Evolutionary conservation across 306 rosid genomes (phyloP), one percentile per base, ranked within the genome.

Genomic region (Ziziphus jujuba): DNA sequence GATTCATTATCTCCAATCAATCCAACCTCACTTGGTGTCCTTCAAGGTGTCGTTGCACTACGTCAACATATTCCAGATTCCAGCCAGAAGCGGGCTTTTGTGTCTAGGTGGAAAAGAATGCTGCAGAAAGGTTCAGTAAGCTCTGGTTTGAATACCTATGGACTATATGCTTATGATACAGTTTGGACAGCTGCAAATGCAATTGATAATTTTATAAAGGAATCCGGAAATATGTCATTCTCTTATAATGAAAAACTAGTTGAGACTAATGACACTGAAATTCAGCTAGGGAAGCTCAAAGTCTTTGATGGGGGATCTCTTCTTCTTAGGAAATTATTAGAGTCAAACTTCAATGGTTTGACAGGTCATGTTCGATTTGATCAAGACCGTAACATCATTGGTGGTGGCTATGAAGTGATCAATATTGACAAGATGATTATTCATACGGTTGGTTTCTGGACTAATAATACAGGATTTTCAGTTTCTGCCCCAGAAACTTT

Each of bases 11-110:
- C 79, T 25, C 72, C 83, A 2, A 50, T 24, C 65, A 80, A 71
- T 65, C 80, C 31, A 70, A 56, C 91, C 11, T 64, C 87, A 60
- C 72, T 87, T 24, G 49, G 47, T 61, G 50, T 75, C 55, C 80
- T 93, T 28, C 84, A 88, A 78, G 99, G 99, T 19, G 89, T 93
- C 35, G 99, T 93, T 65, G 82, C 81, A 48, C 81, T 93, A 68
- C 96, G 96, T 43, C 91, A 72, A 63, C 90, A 88, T 75, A 77
- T 61, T 69, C 95, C 89, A 24, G 83, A 84, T 51, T 93, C 96
- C 47, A 60, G 19, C 34, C 70, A n/a, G 64, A 86, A 85, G 72
- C 75, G 66, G 55, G 72, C 43, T 67, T 87, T 86, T 53, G 52
- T 66, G 79, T 80, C 97, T 54, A 81, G 69, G 71, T 93, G 95